A percentile compares a stretch with the other conserved stretches of the same genome.
phyloP scores from a whole-genome alignment of 116 monocot genomes.

The Thalassia testudinum region DNA sequence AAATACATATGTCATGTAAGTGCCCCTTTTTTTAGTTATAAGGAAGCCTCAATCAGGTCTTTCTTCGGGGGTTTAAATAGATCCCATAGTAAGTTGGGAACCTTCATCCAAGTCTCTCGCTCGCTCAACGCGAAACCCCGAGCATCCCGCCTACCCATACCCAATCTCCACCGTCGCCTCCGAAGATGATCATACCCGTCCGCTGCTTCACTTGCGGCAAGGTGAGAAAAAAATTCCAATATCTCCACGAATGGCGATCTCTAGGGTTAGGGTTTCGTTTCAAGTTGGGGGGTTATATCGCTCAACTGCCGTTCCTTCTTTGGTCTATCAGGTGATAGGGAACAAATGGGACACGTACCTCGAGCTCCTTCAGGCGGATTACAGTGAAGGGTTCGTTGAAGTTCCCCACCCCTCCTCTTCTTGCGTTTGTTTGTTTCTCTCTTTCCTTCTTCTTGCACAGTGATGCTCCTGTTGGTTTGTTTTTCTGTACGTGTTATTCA shows the following conservation, averaged over 20 bases:
- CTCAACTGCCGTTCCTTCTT: neutral
- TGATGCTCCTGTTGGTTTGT: no score
- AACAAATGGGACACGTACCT: conserved; percentile 91
- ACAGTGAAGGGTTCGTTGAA: conserved; percentile 50
- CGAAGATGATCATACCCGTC: conserved; percentile 89
- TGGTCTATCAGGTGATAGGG: conserved; percentile 48
- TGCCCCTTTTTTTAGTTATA: no score
- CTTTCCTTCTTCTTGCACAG: no score
- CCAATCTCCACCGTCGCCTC: no score
- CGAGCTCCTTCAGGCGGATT: conserved; percentile 90
- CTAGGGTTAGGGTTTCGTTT: neutral
- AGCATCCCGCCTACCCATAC: neutral
- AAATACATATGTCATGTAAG: no score
- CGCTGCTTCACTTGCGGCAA: conserved; percentile 98
- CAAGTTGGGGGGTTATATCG: neutral
- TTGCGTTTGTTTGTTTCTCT: no score
- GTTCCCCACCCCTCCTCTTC: no score
- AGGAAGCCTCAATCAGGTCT: no score
- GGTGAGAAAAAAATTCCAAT: conserved; percentile 9
- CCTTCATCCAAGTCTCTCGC: no score
- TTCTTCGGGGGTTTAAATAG: no score
- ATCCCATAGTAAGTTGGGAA: no score
- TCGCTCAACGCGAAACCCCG: neutral
- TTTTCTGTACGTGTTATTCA: no score
- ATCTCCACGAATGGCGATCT: neutral